Percentiles rank a stretch among this genome's conserved stretches.
Evolutionary conservation across 1,284 basidiomycete genomes (phyloP).

Genomic region (Trichosporon sp.): DNA sequence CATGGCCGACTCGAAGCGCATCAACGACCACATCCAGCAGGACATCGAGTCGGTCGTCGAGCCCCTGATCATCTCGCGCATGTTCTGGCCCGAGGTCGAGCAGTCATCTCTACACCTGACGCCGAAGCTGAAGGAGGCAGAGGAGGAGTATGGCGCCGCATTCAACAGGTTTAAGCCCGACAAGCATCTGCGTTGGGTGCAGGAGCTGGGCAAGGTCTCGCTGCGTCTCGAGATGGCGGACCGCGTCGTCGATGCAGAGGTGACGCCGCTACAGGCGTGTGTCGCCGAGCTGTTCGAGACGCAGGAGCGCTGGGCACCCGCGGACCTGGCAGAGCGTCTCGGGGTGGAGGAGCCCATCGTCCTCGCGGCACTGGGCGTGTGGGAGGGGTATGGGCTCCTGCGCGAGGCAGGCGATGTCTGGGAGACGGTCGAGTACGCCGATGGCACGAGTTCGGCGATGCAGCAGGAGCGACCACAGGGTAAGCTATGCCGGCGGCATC

Average conservation of each 20-base stretch:
- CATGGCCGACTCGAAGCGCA: constrained; percentile 84
- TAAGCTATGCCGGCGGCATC: constrained; percentile 70
- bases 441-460: not conserved
- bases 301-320: constrained; percentile 52
- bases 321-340: constrained; percentile 60
- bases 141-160: constrained; percentile 67
- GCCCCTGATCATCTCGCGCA: constrained; percentile 79
- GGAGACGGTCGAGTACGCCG: constrained; percentile 11
- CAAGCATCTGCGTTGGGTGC: constrained; percentile 78
- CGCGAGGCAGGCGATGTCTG: constrained; percentile 40
- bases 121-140: constrained; percentile 70
- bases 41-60: constrained; percentile 68
- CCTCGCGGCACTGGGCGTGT: constrained; percentile 69
- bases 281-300: constrained; percentile 78
- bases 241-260: constrained; percentile 66
- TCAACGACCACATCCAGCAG: constrained; percentile 74
- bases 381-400: constrained; percentile 75
- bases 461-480: constrained; percentile 38
- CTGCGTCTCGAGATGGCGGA: constrained; percentile 75
- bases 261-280: constrained; percentile 78
- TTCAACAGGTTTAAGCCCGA: constrained; percentile 80
- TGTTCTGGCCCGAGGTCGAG: constrained; percentile 86
- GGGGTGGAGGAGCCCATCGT: constrained; percentile 61
- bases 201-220: constrained; percentile 73
- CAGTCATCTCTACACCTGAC: constrained; percentile 68